These are phyloP conservation scores for Acacia pycnantha DNA, from an alignment of 331 rosid genomes.

Conservation along the genomic window DNA sequence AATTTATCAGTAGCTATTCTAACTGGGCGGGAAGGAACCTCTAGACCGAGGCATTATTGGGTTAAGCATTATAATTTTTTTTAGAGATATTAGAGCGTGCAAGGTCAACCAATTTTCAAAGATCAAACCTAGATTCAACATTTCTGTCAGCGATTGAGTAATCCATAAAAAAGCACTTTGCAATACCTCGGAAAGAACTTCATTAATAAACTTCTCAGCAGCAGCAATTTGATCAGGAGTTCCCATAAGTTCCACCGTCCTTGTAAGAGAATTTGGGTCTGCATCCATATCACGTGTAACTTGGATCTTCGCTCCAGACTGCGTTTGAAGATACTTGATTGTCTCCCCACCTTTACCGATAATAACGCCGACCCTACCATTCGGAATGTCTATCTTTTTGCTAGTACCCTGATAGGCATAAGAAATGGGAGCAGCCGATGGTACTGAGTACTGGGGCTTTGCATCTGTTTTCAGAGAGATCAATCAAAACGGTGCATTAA, in stretches of 20 bases:
- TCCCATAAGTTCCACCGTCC: constrained; percentile 92
- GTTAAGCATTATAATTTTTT: neutral
- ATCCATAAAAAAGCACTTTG: neutral
- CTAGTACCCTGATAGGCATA: constrained; percentile 69
- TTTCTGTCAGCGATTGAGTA: neutral
- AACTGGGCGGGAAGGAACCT: neutral
- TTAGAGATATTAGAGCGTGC: neutral
- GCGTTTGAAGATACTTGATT: constrained; percentile 88
- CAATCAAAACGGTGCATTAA: neutral
- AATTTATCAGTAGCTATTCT: neutral
- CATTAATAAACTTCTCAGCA: constrained; percentile 87
- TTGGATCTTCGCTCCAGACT: constrained; percentile 96
- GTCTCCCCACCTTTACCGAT: constrained; percentile 98
- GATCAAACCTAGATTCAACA: neutral
- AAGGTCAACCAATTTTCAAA: neutral
- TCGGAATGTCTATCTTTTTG: constrained; percentile 86
- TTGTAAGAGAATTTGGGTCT: constrained; percentile 56
- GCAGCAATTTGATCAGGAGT: constrained; percentile 73
- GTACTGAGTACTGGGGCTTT: constrained; percentile 53
- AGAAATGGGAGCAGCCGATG: constrained; percentile 52
- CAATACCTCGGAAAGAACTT: constrained; percentile 85
- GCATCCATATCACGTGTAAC: constrained; percentile 95
- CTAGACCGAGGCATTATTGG: neutral
- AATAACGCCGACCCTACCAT: constrained; percentile 95
- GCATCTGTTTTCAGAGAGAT: constrained; percentile 44